Evolutionary conservation across 805 yeast genomes (phyloP).

Genomic region (Starmerella sp.): DNA sequence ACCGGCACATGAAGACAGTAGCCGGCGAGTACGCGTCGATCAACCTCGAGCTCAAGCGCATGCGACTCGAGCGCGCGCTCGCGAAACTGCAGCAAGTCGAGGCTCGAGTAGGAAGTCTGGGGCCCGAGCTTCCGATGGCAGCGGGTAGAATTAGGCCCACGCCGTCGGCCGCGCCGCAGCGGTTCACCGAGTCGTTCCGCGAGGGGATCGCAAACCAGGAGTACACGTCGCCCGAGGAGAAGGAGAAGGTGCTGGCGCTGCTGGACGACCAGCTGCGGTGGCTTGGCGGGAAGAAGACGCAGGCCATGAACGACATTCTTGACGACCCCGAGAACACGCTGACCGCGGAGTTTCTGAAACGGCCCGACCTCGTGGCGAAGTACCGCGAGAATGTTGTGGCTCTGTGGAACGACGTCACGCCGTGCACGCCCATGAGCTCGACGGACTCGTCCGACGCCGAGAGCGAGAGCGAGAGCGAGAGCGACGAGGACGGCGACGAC

Average conservation of each 20-base stretch:
- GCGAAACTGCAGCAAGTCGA: not conserved
- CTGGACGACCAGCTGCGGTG: not conserved
- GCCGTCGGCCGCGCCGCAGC: too few relatives aligned
- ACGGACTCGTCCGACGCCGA: not conserved
- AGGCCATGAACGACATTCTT: not conserved
- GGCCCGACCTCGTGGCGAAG: not conserved
- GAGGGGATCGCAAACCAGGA: not conserved
- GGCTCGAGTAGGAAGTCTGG: not conserved
- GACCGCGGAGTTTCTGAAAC: not conserved
- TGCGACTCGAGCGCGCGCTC: not conserved
- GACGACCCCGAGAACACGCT: not conserved
- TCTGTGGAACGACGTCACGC: not conserved
- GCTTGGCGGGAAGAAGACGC: not conserved
- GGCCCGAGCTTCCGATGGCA: not conserved
- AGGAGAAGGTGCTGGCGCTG: not conserved
- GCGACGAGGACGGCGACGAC: not conserved
- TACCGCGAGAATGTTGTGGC: not conserved
- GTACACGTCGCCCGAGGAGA: not conserved
- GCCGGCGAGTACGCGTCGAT: not conserved
- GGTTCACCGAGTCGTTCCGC: not conserved
- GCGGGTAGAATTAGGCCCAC: too few relatives aligned
- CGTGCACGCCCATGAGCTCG: not conserved
- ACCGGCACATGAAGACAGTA: not conserved
- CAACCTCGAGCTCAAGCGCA: not conserved
- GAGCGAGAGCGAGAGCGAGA: not conserved